Evolutionary conservation across 805 yeast species (phyloP), one percentile per base, ranked within the genome.

Genomic region (Ogataea nonfermentans): DNA sequence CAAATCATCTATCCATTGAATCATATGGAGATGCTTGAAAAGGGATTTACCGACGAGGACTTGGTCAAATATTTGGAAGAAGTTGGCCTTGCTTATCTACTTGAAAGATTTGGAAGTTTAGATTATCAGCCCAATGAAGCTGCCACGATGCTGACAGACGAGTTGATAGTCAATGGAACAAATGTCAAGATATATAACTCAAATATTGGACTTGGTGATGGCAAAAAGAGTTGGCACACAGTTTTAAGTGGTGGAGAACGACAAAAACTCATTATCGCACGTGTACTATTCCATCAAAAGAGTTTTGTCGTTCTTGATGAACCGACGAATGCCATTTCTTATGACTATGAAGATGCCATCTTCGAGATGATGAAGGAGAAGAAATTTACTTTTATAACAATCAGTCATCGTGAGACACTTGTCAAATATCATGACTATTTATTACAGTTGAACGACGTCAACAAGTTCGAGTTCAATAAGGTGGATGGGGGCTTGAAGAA

Each of bases 221-320:
- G 61, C 24, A 55, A 55, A 27, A 53, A 55, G 29, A 53, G 41
- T 15, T 89, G 96, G 96, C 81, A 81, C 55, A 95, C 84, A 57
- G 83, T 89, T n/a, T 73, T 89, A 48, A 83, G 93, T 62, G 97
- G 97, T n/a, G 97, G 97, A 41, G 97, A 89, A 61, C 82, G 87
- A 63, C 97, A 89, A 67, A 78, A 95, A 57, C 74, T 89, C 60
- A 79, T 87, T 61, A 84, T 89, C 67, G 96, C 97, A 0, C 73
- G 96, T 52, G 76, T 89, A 2, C 65, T 89, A 50, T 87, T 82
- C 66, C 86, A 84, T 57, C 75, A 76, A 38, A 95, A 95, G 33
- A 74, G 76, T 57, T 86, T 86, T 61, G 88, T 89, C 3, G 78
- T 89, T 2, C 71, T 89, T 46, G 97, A 89, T 63, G 97, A 89